Evolutionary conservation across 2,329 filamentous ascomycete species (phyloP).

Genomic region (Metarhizium anisopliae): DNA sequence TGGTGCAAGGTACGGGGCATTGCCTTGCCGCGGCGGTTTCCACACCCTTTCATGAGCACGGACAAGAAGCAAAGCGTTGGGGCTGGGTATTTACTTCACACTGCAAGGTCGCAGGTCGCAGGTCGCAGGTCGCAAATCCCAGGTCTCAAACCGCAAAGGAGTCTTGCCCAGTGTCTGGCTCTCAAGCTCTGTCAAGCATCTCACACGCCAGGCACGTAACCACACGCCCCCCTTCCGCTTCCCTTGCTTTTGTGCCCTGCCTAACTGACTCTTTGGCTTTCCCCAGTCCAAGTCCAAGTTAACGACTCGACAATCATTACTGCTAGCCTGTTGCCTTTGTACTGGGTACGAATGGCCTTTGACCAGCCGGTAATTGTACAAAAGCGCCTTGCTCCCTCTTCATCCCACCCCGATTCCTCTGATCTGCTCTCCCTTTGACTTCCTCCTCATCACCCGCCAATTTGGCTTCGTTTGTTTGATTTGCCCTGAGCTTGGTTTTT

Average conservation of each 20-base stretch:
- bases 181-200: background rate
- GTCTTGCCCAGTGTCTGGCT: background rate
- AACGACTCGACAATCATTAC: constrained; percentile 2
- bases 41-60: background rate
- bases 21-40: background rate
- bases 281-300: background rate
- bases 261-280: constrained; percentile 7
- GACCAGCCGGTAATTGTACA: constrained; percentile 6
- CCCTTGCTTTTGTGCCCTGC: constrained; percentile 6
- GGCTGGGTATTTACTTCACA: too few relatives aligned
- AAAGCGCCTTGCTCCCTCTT: constrained; percentile 12
- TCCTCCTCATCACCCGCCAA: constrained; percentile 6
- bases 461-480: constrained; percentile 1
- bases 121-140: background rate
- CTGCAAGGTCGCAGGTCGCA: background rate
- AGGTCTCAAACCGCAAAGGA: background rate
- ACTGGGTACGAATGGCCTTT: background rate
- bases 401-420: constrained; percentile 2
- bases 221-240: background rate
- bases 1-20: background rate
- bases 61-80: background rate
- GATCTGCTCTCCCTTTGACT: constrained; percentile 6
- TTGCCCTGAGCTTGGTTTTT: background rate
- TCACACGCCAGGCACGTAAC: background rate
- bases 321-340: constrained; percentile 3